phyloP scores from a whole-genome alignment of 768 basidiomycete genomes.

The Agrocybe praecox region DNA sequence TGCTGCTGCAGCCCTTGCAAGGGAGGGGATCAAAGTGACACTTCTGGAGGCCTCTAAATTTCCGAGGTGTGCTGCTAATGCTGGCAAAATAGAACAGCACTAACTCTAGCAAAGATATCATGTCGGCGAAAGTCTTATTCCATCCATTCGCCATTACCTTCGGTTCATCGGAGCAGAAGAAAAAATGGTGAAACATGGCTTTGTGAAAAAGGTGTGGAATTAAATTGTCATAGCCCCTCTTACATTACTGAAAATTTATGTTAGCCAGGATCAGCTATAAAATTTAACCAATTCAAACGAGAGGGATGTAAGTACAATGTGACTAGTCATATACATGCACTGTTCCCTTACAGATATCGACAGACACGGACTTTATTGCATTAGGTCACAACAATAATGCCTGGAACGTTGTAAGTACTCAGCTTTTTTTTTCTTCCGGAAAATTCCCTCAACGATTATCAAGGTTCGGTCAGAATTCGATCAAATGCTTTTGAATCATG shows the following conservation, averaged over 20 bases:
- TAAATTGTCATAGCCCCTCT: not conserved
- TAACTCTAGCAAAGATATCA: constrained; percentile 44
- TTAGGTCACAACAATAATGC: constrained; percentile 55
- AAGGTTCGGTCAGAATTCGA: constrained; percentile 66
- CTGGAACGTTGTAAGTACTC: constrained; percentile 59
- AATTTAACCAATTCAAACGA: constrained; percentile 65
- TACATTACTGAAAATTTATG: not conserved
- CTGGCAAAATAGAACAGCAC: not conserved
- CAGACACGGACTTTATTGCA: constrained; percentile 64
- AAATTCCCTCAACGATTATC: not conserved
- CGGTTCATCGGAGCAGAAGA: constrained; percentile 61
- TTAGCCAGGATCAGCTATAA: constrained; percentile 64
- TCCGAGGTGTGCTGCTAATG: constrained; percentile 38
- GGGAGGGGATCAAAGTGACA: constrained; percentile 57
- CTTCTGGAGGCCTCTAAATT: constrained; percentile 57
- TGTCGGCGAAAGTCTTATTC: constrained; percentile 62
- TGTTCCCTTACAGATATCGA: too few species aligned
- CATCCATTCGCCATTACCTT: constrained; percentile 60
- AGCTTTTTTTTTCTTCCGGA: not conserved
- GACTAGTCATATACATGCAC: not conserved
- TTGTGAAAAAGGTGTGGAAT: constrained; percentile 46
- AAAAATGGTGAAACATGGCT: constrained; percentile 49
- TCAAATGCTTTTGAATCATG: constrained; percentile 57
- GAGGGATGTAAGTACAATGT: constrained; percentile 53
- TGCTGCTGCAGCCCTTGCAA: constrained; percentile 54